A percentile compares a stretch with the other conserved stretches of the same genome.
phyloP scores from a whole-genome alignment of 73 alveolate genomes.

The Paramecium pentaurelia region DNA sequence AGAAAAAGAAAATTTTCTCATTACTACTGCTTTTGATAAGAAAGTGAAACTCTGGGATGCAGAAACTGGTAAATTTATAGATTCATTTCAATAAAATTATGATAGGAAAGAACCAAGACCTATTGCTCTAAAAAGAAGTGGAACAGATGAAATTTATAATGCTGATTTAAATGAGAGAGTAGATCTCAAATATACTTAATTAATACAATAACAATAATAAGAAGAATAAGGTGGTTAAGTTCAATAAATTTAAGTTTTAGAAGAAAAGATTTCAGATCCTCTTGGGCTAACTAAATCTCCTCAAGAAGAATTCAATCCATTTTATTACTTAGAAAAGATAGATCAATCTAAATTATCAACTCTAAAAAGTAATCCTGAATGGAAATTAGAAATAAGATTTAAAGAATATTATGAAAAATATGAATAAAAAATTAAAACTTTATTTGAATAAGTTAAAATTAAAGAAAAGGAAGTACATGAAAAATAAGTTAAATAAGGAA shows the following conservation, averaged over 20 bases:
- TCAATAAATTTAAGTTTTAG: not conserved
- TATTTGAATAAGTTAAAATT: conserved; percentile 34
- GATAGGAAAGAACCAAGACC: conserved; percentile 60
- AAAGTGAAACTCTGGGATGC: conserved; percentile 62
- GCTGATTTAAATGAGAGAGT: conserved; percentile 47
- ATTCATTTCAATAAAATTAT: conserved; percentile 54
- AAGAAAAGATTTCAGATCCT: not conserved
- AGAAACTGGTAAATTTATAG: conserved; percentile 55
- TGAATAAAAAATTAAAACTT: conserved; percentile 30
- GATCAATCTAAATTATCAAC: conserved; percentile 23
- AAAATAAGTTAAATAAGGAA: conserved; percentile 57
- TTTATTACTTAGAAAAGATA: conserved; percentile 31
- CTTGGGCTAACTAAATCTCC: not conserved
- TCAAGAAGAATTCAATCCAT: conserved; percentile 59
- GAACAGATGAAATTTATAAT: conserved; percentile 59
- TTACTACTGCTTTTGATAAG: conserved; percentile 59
- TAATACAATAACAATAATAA: not conserved
- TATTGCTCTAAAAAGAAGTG: conserved; percentile 55
- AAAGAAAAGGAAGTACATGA: conserved; percentile 53
- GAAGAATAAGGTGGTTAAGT: not conserved
- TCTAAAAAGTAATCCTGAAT: conserved; percentile 37
- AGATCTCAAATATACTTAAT: not conserved
- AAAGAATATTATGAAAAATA: conserved; percentile 44
- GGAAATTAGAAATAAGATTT: conserved; percentile 48
- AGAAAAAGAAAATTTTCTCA: conserved; percentile 16